phyloP scores from a whole-genome alignment of 1,139 yeast genomes.

The Pichia sp. region DNA sequence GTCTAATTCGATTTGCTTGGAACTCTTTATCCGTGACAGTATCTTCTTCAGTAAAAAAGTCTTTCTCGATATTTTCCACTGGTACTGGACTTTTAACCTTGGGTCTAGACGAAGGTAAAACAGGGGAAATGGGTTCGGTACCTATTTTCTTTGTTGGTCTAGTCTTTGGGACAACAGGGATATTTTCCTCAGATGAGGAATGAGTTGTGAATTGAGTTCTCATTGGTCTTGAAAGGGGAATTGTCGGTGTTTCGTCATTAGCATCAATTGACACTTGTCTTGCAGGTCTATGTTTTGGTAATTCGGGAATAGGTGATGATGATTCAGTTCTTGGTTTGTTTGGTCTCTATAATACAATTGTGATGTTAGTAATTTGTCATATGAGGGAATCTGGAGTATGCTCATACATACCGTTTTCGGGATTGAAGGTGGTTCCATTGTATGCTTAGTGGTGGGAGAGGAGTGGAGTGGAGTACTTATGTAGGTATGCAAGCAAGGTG shows the following conservation, averaged over 20 bases:
- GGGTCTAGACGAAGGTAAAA: neutral
- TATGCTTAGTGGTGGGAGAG: too few relatives aligned
- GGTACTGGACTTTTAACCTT: too few relatives aligned
- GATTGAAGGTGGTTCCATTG: constrained; percentile 16
- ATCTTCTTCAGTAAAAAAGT: too few relatives aligned
- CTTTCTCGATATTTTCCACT: too few relatives aligned
- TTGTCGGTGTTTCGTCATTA: neutral
- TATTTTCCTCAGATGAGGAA: too few relatives aligned
- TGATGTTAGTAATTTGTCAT: constrained; percentile 4
- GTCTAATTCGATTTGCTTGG: too few relatives aligned
- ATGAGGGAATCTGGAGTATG: neutral
- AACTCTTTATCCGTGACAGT: too few relatives aligned
- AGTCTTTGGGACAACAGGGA: neutral
- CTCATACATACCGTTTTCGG: constrained; percentile 15
- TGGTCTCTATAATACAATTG: constrained; percentile 7
- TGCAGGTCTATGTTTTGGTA: constrained; percentile 39
- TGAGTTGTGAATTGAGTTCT: neutral
- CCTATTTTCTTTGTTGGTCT: neutral
- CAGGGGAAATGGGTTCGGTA: neutral
- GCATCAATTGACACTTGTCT: neutral
- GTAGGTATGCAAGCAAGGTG: too few relatives aligned
- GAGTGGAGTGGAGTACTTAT: too few relatives aligned
- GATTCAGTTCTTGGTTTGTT: neutral
- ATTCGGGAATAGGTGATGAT: constrained; percentile 54
- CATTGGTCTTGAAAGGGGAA: constrained; percentile 7